phyloP scores from a whole-genome alignment of 1,139 yeast species.

The Diutina ranongensis region DNA sequence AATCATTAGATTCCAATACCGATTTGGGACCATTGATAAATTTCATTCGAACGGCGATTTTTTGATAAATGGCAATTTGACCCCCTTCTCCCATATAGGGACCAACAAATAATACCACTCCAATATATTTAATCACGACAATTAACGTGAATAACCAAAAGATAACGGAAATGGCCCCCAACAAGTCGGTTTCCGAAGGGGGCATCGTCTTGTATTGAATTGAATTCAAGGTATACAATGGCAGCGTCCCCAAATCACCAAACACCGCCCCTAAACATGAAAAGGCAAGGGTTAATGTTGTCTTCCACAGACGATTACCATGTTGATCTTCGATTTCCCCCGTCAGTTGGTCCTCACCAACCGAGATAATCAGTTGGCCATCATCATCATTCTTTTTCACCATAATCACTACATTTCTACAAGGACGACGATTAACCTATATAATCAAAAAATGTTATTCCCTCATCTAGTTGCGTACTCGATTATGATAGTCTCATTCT shows the following conservation, averaged over 20 bases:
- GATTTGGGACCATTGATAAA: conserved; percentile 32
- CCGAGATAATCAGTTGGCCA: not conserved
- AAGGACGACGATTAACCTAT: too few species aligned
- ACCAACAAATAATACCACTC: conserved; percentile 36
- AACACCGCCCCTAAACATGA: conserved; percentile 45
- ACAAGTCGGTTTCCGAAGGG: conserved; percentile 26
- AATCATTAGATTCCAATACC: conserved; percentile 22
- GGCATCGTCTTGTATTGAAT: conserved; percentile 23
- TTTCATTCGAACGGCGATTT: conserved; percentile 36
- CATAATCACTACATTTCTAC: too few species aligned
- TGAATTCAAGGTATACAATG: conserved; percentile 40
- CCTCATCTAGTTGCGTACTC: too few species aligned
- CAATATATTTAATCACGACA: conserved; percentile 39
- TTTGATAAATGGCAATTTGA: conserved; percentile 48
- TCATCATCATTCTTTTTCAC: too few species aligned
- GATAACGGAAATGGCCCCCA: conserved; percentile 42
- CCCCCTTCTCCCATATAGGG: conserved; percentile 54
- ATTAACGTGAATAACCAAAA: conserved; percentile 44
- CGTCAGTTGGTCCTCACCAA: not conserved
- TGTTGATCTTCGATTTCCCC: not conserved
- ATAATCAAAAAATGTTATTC: too few species aligned
- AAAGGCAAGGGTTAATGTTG: conserved; percentile 14
- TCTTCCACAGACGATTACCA: not conserved
- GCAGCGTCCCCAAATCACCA: conserved; percentile 55
- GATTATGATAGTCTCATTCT: too few species aligned